Evolutionary conservation across 257 asterid species (phyloP), one percentile per base, ranked within the genome.

Genomic region (Avicennia marina): DNA sequence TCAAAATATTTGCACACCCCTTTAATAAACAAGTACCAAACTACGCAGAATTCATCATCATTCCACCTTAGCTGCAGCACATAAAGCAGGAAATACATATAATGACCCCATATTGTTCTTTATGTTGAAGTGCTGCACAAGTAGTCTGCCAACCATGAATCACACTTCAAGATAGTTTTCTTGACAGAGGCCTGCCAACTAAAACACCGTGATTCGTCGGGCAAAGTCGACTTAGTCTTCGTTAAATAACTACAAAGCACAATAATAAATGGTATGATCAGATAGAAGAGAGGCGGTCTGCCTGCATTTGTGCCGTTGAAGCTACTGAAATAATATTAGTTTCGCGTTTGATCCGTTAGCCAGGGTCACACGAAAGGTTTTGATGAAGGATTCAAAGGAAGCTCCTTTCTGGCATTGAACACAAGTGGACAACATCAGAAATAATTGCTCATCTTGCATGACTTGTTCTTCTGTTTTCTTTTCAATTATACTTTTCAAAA

Each of bases 341-440:
- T 46, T 53, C n/a, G 15, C 36, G 38, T 33, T 53, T 64, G 56
- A 57, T 25, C 27, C 21, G 53, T 36, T 71, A 45, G 39, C 58
- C 53, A 78, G 56, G 16, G 9, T 53, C 31, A 20, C 76, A 78
- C 77, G 78, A 4, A 70, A 78, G 56, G 8, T 33, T 39, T 66
- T 54, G 52, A 41, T 71, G 74, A 67, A 51, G 62, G 60, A 58
- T 58, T 44, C 33, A 48, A 43, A 39, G 53, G 53, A n/a, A 39
- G 44, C 4, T 73, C 62, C 10, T 75, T 73, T 61, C 62, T 67
- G 40, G 63, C 57, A 64, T 52, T 69, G 46, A 62, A 65, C 74
- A 53, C 66, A 25, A 44, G 40, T 48, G 31, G 72, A 72, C 53
- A 66, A 43, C 58, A 66, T 45, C 64, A 26, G 0, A 11, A 58